phyloP scores from a whole-genome alignment of 352 stramenopile species.

The Paralagenidium karlingii region DNA sequence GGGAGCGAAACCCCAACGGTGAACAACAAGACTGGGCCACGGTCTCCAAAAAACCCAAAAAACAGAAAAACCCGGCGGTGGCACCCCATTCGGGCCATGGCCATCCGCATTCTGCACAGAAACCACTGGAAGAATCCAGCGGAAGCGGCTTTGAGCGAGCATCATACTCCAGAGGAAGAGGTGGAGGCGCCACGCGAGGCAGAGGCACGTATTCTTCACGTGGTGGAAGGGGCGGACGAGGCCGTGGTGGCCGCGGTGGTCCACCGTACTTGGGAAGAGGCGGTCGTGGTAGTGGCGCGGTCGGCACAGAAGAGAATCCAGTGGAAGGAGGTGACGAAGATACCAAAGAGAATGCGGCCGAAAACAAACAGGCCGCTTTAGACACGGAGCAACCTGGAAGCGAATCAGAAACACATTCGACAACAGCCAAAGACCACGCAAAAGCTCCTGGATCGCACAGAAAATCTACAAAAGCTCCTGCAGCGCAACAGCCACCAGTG shows the following conservation, averaged over 20 bases:
- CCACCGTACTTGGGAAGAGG: no score
- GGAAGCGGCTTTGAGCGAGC: neutral
- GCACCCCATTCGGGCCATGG: neutral
- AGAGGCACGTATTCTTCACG: conserved; percentile 24
- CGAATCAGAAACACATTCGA: neutral
- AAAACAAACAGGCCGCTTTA: conserved; percentile 22
- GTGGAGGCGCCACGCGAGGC: conserved; percentile 28
- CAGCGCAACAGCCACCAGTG: conserved; percentile 1
- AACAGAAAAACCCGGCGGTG: conserved; percentile 20
- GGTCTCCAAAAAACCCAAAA: conserved; percentile 70
- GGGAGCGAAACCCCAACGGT: conserved; percentile 62
- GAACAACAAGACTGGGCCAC: conserved; percentile 50
- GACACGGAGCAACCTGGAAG: conserved; percentile 6
- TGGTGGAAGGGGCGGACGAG: conserved; percentile 28
- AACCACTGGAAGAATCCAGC: conserved; percentile 2
- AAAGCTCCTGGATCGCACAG: no score
- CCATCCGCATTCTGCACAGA: neutral
- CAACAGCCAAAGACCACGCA: neutral
- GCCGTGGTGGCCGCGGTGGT: conserved; percentile 4
- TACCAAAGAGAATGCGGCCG: conserved; percentile 27
- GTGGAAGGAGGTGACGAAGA: conserved; percentile 12
- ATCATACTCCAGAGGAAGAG: conserved; percentile 12
- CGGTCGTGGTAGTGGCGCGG: conserved; percentile 19
- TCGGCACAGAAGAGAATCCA: conserved; percentile 12
- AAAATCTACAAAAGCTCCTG: neutral